Conservation (phyloP, 179 eudicot genomes). For the Pouteria campechiana region DNA sequence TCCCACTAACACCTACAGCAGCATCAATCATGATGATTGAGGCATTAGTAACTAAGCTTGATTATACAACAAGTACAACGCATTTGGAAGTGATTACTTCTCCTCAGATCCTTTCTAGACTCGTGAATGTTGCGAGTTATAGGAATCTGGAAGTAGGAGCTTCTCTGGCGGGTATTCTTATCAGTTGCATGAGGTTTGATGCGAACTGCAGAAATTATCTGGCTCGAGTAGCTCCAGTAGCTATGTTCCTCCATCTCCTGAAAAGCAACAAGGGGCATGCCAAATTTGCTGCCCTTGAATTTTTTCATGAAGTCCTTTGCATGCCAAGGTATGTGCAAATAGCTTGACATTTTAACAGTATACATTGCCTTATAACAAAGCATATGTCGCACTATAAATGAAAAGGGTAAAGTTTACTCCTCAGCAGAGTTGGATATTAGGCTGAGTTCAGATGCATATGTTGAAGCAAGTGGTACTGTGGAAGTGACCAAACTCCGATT, state of each 20-base stretch:
- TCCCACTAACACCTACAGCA: slow-evolving; percentile 26
- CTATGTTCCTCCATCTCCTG: slow-evolving; percentile 27
- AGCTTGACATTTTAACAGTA: background rate
- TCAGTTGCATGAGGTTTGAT: slow-evolving; percentile 36
- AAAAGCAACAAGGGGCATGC: slow-evolving; percentile 31
- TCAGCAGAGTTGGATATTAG: too few species aligned
- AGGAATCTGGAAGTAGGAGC: slow-evolving; percentile 25
- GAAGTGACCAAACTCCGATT: too few species aligned
- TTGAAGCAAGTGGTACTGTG: too few species aligned
- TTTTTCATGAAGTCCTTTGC: slow-evolving; percentile 38
- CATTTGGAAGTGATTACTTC: slow-evolving; percentile 38
- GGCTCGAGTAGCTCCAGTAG: slow-evolving; percentile 17
- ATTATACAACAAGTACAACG: slow-evolving; percentile 27
- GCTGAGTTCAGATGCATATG: too few species aligned
- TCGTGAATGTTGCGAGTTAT: slow-evolving; percentile 27
- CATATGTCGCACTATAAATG: background rate
- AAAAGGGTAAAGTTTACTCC: too few species aligned
- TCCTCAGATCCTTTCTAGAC: slow-evolving; percentile 31
- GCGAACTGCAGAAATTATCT: slow-evolving; percentile 35
- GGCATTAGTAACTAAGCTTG: slow-evolving; percentile 38
- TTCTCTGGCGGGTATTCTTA: slow-evolving; percentile 37
- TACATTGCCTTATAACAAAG: background rate
- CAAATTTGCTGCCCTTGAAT: slow-evolving; percentile 27
- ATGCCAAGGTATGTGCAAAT: slow-evolving; percentile 32
- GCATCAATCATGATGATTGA: slow-evolving; percentile 48